A percentile compares a stretch with the other conserved stretches of the same genome.
Conservation (phyloP, 2,329 filamentous ascomycete genomes). For the Nemania diffusa region DNA sequence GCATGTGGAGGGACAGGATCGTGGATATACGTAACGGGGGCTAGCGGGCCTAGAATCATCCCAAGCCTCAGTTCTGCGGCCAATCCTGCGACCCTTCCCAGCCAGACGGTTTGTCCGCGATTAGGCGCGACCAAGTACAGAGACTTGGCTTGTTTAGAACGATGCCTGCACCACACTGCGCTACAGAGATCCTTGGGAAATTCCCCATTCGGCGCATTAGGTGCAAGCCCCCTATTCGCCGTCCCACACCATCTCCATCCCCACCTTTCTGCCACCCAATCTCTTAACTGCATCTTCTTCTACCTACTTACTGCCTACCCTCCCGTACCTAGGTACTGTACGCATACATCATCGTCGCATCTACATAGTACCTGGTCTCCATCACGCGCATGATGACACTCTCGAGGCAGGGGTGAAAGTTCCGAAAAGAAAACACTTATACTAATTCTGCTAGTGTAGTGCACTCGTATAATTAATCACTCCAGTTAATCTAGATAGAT, state of each 20-base stretch:
- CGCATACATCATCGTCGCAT: slow-evolving; percentile 27
- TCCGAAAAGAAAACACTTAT: slow-evolving; percentile 6
- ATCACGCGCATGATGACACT: slow-evolving; percentile 35
- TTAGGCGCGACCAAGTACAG: slow-evolving; percentile 32
- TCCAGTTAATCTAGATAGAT: neutral
- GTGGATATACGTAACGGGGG: slow-evolving; percentile 29
- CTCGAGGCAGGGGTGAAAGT: slow-evolving; percentile 21
- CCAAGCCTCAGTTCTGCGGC: slow-evolving; percentile 49
- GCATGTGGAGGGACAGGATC: neutral
- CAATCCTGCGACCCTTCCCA: slow-evolving; percentile 49
- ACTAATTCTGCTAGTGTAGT: slow-evolving; percentile 8
- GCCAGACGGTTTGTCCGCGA: slow-evolving; percentile 49
- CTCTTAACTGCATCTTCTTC: slow-evolving; percentile 15
- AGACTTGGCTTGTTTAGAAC: slow-evolving; percentile 46
- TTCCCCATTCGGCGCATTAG: slow-evolving; percentile 33
- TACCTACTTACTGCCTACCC: too few relatives aligned
- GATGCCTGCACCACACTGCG: slow-evolving; percentile 35
- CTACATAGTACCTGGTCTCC: neutral
- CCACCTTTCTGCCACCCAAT: slow-evolving; percentile 9
- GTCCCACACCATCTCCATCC: slow-evolving; percentile 31
- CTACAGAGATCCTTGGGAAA: slow-evolving; percentile 16
- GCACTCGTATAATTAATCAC: slow-evolving; percentile 17
- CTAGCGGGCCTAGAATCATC: slow-evolving; percentile 44
- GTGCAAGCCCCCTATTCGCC: slow-evolving; percentile 28
- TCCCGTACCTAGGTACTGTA: too few relatives aligned